Conservation (phyloP, 1,139 yeast genomes). For the Geotrichum klebahnii region DNA sequence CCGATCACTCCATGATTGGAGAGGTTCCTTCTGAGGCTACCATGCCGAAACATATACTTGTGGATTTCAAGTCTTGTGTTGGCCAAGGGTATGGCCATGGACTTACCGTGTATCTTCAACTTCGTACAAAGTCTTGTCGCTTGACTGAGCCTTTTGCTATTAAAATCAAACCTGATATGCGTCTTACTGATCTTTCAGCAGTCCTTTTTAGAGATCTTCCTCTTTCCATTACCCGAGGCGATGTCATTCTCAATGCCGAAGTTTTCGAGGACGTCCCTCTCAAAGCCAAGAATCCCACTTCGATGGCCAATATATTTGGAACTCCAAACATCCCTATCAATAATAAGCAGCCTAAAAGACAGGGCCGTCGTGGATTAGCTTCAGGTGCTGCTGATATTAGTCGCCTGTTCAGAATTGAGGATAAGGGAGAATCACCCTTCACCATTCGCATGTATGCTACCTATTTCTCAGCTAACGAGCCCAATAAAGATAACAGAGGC, state of each 20-base stretch:
- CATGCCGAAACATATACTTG: constrained; percentile 70
- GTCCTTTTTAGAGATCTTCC: constrained; percentile 79
- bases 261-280: constrained; percentile 36
- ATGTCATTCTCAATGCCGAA: constrained; percentile 36
- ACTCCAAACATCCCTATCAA: constrained; percentile 2
- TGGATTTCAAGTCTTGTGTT: constrained; percentile 69
- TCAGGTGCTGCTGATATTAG: constrained; percentile 87
- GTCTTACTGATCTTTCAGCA: constrained; percentile 65
- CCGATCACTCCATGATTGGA: constrained; percentile 42
- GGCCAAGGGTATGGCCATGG: constrained; percentile 56
- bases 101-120: constrained; percentile 66
- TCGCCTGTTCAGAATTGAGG: constrained; percentile 64
- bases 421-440: constrained; percentile 65
- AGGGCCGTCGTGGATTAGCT: constrained; percentile 72
- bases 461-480: constrained; percentile 43
- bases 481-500: constrained; percentile 54
- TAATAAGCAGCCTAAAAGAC: constrained; percentile 23
- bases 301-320: constrained; percentile 18
- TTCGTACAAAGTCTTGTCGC: constrained; percentile 61
- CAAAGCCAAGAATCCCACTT: constrained; percentile 23
- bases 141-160: constrained; percentile 80
- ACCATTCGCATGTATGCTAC: constrained; percentile 71
- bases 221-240: constrained; percentile 45
- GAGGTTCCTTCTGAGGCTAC: constrained; percentile 36
- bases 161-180: constrained; percentile 58